These are phyloP conservation scores for Rhodotorula sp. DNA, from an alignment of 1,284 basidiomycete genomes.

Conservation along the genomic window DNA sequence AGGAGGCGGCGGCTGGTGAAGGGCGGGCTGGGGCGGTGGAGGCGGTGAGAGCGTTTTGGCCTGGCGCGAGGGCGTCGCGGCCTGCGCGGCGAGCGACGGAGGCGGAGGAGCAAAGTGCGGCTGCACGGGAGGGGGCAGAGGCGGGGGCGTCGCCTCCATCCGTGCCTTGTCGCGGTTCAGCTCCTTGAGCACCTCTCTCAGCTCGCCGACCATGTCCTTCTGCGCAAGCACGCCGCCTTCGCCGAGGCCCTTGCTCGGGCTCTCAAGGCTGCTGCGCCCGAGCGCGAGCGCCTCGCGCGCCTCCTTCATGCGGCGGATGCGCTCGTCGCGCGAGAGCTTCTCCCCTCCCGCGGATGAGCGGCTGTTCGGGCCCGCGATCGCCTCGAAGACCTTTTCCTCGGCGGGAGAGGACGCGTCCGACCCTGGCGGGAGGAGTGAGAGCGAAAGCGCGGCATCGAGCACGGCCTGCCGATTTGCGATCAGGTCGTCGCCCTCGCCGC, in stretches of 20 bases:
- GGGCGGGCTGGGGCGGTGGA: neutral
- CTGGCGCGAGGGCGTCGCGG: neutral
- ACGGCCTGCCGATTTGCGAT: slow-evolving; percentile 14
- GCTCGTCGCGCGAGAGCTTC: slow-evolving; percentile 30
- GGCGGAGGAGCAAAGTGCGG: neutral
- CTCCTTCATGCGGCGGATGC: slow-evolving; percentile 28
- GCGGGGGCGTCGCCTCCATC: neutral
- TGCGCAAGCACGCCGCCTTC: slow-evolving; percentile 4
- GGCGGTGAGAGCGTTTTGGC: too few relatives aligned
- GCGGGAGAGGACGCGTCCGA: neutral
- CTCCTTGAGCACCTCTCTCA: slow-evolving; percentile 29
- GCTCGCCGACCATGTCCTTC: slow-evolving; percentile 29
- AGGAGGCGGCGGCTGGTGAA: neutral
- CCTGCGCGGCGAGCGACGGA: neutral
- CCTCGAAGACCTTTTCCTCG: slow-evolving; percentile 33
- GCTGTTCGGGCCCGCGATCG: slow-evolving; percentile 5
- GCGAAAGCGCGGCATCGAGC: slow-evolving; percentile 21
- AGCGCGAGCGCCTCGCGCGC: slow-evolving; percentile 24
- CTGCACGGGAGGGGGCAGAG: neutral
- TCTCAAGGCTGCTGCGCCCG: slow-evolving; percentile 8
- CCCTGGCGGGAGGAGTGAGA: slow-evolving; percentile 5
- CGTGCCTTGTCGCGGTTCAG: slow-evolving; percentile 11
- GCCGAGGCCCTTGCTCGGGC: neutral
- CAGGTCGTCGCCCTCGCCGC: neutral
- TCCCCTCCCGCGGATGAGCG: neutral